phyloP scores from a whole-genome alignment of 1,139 yeast genomes.

The Yamadazyma siamensis region DNA sequence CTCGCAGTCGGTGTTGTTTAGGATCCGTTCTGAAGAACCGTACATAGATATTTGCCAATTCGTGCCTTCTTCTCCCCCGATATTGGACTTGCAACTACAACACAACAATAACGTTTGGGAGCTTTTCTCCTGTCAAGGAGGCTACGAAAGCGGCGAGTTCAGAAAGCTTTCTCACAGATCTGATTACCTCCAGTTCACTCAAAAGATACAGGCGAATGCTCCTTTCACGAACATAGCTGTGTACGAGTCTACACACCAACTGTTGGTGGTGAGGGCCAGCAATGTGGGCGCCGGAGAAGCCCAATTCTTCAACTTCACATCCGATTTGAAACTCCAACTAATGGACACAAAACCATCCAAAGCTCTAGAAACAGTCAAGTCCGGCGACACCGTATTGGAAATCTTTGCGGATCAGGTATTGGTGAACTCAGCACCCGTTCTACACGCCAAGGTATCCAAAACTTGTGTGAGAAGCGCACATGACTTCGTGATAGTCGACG shows the following conservation, averaged over 20 bases:
- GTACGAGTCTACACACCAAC: background rate
- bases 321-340: no score
- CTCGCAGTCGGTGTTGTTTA: conserved; percentile 34
- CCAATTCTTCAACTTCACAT: background rate
- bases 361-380: no score
- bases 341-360: no score
- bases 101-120: conserved; percentile 6
- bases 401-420: background rate
- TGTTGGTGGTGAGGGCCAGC: background rate
- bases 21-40: conserved; percentile 25
- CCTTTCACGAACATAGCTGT: conserved; percentile 2
- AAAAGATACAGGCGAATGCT: conserved; percentile 4
- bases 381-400: background rate
- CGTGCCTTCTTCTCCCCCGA: conserved; percentile 33
- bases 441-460: background rate
- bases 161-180: conserved; percentile 13
- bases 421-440: background rate
- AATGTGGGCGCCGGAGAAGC: background rate
- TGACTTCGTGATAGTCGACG: conserved; percentile 7
- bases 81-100: conserved; percentile 23
- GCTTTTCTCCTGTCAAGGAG: conserved; percentile 36
- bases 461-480: background rate
- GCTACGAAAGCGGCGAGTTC: conserved; percentile 36
- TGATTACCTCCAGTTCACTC: conserved; percentile 2
- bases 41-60: conserved; percentile 21